Conservation (phyloP, 495 filamentous ascomycete species). For the Barbatosphaeria neglecta region DNA sequence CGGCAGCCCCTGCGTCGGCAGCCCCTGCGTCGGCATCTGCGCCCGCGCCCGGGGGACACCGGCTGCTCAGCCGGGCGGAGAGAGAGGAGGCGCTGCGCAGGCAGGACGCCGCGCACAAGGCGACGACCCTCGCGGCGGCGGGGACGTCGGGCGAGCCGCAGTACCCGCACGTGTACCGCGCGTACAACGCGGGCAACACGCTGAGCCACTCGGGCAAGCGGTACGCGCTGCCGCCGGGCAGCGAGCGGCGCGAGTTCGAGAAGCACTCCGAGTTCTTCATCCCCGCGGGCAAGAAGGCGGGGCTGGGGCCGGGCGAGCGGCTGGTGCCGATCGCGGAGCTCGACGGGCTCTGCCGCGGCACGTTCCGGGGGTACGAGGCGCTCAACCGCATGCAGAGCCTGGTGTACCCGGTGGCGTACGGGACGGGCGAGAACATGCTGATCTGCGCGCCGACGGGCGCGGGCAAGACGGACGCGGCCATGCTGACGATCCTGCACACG, state of each 20-base stretch:
- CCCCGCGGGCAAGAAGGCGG: conserved; percentile 71
- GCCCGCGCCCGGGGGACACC: conserved; percentile 39
- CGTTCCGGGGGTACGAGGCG: conserved; percentile 86
- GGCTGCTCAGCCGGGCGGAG: conserved; percentile 62
- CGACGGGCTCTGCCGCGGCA: conserved; percentile 82
- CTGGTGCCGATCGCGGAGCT: conserved; percentile 67
- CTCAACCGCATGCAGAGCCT: conserved; percentile 98
- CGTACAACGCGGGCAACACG: conserved; percentile 70
- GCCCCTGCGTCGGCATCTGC: too few species aligned
- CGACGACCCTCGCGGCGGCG: conserved; percentile 50
- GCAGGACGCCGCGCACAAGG: conserved; percentile 75
- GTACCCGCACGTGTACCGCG: conserved; percentile 90
- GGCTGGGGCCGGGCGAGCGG: conserved; percentile 54
- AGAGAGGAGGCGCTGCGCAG: conserved; percentile 62
- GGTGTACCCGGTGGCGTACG: conserved; percentile 90
- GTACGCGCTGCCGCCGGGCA: conserved; percentile 63
- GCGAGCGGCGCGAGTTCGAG: conserved; percentile 37
- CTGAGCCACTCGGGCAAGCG: conserved; percentile 62
- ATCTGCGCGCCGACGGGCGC: conserved; percentile 97
- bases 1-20: too few species aligned
- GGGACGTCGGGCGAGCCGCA: conserved; percentile 48
- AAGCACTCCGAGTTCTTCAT: conserved; percentile 84
- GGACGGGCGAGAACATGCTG: conserved; percentile 94
- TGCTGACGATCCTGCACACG: conserved; percentile 85
- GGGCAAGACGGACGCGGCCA: conserved; percentile 97